A percentile compares a stretch with the other conserved stretches of the same genome.
These are phyloP conservation scores for Dionaea muscipula DNA, from an alignment of 179 eudicot genomes.

Conservation along the genomic window DNA sequence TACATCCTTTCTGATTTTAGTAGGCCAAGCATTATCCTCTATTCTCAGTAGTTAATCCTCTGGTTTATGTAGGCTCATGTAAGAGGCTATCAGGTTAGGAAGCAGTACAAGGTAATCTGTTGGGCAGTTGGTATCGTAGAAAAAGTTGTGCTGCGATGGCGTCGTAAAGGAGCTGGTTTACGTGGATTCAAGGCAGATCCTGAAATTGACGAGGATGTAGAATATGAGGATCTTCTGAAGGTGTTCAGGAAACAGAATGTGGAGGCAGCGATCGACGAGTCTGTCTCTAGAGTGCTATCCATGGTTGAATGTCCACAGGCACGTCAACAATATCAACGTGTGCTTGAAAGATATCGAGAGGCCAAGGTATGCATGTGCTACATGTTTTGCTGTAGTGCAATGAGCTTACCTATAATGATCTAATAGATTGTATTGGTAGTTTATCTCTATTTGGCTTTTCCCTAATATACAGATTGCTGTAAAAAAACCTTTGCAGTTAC, in stretches of 20 bases:
- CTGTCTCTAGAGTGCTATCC: conserved; percentile 65
- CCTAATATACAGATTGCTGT: too few relatives aligned
- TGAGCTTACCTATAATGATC: too few relatives aligned
- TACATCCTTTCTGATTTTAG: neutral
- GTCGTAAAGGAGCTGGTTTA: conserved; percentile 70
- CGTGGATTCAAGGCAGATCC: conserved; percentile 55
- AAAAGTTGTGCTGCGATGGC: conserved; percentile 83
- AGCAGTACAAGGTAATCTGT: conserved; percentile 58
- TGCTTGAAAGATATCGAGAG: conserved; percentile 55
- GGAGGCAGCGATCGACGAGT: conserved; percentile 59
- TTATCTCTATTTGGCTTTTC: too few relatives aligned
- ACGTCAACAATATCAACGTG: conserved; percentile 68
- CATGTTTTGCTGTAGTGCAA: neutral
- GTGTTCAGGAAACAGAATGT: conserved; percentile 73
- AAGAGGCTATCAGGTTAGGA: conserved; percentile 83
- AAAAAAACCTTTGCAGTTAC: too few relatives aligned
- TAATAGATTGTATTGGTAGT: too few relatives aligned
- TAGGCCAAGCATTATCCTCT: neutral
- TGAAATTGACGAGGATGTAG: conserved; percentile 43
- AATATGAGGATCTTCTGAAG: conserved; percentile 63
- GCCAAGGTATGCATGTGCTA: conserved; percentile 44
- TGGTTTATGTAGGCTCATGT: conserved; percentile 70
- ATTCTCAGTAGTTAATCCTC: neutral
- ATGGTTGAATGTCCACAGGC: conserved; percentile 76
- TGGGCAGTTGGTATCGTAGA: conserved; percentile 87